Conservation (phyloP, 2,329 filamentous ascomycete species). For the Rhynchosporium agropyri region DNA sequence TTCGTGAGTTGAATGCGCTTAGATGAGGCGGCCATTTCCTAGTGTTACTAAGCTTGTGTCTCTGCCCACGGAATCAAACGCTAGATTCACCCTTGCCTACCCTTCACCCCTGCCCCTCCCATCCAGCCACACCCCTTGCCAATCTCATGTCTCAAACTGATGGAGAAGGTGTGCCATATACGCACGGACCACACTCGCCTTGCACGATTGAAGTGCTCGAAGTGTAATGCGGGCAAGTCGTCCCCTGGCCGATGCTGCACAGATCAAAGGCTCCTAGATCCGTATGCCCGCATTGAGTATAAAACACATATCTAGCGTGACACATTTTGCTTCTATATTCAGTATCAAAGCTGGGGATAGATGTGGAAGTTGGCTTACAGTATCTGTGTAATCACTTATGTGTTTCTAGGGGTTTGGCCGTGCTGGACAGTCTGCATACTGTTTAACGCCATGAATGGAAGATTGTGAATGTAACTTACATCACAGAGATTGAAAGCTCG, state of each 20-base stretch:
- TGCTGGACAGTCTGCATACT: slow-evolving; percentile 1
- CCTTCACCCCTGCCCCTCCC: too few relatives aligned
- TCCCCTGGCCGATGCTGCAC: not conserved
- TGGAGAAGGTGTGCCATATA: slow-evolving; percentile 16
- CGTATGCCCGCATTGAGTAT: not conserved
- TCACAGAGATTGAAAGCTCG: not conserved
- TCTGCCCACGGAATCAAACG: slow-evolving; percentile 8
- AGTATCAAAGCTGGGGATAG: slow-evolving; percentile 1
- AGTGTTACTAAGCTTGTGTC: slow-evolving; percentile 17
- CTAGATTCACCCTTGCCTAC: slow-evolving; percentile 6
- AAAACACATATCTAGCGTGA: not conserved
- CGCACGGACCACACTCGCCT: slow-evolving; percentile 16
- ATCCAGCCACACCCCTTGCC: not conserved
- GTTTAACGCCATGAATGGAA: not conserved
- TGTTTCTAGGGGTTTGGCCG: not conserved
- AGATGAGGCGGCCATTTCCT: slow-evolving; percentile 2
- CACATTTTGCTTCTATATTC: slow-evolving; percentile 7
- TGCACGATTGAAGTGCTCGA: not conserved
- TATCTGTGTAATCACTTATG: not conserved
- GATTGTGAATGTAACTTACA: slow-evolving; percentile 1
- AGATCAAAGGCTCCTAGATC: not conserved
- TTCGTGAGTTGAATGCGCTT: slow-evolving; percentile 1
- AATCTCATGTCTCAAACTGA: slow-evolving; percentile 18
- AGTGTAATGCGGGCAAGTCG: not conserved
- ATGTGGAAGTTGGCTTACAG: not conserved